Conservation (phyloP, 2,329 filamentous ascomycete species). For the Balansia obtecta region DNA sequence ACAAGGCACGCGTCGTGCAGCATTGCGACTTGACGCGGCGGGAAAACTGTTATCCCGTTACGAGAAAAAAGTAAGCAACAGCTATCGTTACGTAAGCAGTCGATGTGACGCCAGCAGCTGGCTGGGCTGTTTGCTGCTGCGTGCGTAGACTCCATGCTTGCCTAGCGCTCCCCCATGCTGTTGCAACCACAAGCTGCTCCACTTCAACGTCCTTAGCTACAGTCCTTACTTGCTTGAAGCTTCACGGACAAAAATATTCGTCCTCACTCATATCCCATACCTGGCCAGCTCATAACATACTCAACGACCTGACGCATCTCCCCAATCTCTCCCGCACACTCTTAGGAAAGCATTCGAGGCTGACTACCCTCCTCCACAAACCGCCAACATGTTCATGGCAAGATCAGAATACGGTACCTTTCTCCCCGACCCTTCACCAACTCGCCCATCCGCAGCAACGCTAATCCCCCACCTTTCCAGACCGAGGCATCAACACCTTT, state of each 20-base stretch:
- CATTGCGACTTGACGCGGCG: too few species aligned
- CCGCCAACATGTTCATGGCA: slow-evolving; percentile 92
- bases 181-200: neutral
- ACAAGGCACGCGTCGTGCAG: too few species aligned
- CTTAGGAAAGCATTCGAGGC: neutral
- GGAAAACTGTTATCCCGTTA: too few species aligned
- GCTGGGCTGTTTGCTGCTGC: slow-evolving; percentile 4
- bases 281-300: too few species aligned
- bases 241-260: neutral
- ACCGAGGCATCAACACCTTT: slow-evolving; percentile 99
- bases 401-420: slow-evolving; percentile 92
- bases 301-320: neutral
- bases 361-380: slow-evolving; percentile 14
- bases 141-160: slow-evolving; percentile 29
- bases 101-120: slow-evolving; percentile 1
- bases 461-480: slow-evolving; percentile 31
- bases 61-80: too few species aligned
- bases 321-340: neutral
- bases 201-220: neutral
- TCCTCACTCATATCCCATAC: neutral
- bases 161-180: slow-evolving; percentile 3
- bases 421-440: slow-evolving; percentile 5
- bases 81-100: neutral
- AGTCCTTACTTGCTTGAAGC: neutral
- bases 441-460: slow-evolving; percentile 9